A percentile compares a stretch with the other conserved stretches of the same genome.
These are phyloP conservation scores for Spathaspora boniae DNA, from an alignment of 805 yeast genomes.

Conservation along the genomic window DNA sequence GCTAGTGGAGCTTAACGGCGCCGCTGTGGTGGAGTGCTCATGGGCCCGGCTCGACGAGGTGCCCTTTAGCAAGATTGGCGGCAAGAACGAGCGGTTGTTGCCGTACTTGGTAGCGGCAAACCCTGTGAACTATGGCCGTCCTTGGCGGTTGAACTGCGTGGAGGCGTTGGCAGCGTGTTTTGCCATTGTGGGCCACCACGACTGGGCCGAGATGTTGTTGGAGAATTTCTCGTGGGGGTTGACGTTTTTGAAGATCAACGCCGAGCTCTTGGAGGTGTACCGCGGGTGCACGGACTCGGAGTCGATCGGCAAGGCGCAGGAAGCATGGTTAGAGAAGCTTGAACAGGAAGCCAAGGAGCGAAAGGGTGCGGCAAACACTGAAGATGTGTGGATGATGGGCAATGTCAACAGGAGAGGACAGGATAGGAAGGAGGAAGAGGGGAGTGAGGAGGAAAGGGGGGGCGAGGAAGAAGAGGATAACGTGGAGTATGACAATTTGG, in stretches of 20 bases:
- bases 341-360: constrained; percentile 66
- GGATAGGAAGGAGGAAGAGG: constrained; percentile 7
- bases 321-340: constrained; percentile 63
- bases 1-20: constrained; percentile 76
- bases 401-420: constrained; percentile 54
- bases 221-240: constrained; percentile 90
- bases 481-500: constrained; percentile 16
- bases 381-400: constrained; percentile 76
- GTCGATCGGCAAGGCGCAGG: constrained; percentile 69
- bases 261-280: constrained; percentile 71
- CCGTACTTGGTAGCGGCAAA: constrained; percentile 96
- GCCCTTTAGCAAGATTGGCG: constrained; percentile 93
- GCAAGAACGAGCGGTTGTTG: constrained; percentile 76
- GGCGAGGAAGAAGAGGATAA: constrained; percentile 14
- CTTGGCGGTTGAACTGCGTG: constrained; percentile 94
- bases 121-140: constrained; percentile 94
- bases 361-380: constrained; percentile 47
- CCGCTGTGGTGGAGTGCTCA: constrained; percentile 98
- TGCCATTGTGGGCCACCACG: constrained; percentile 86
- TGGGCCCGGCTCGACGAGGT: constrained; percentile 98
- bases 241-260: constrained; percentile 79
- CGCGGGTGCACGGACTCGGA: constrained; percentile 77
- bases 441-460: constrained; percentile 10
- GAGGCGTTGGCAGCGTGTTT: constrained; percentile 97
- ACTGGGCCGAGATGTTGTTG: constrained; percentile 80